phyloP scores from a whole-genome alignment of 495 filamentous ascomycete genomes.

The Daldinia concentrica region DNA sequence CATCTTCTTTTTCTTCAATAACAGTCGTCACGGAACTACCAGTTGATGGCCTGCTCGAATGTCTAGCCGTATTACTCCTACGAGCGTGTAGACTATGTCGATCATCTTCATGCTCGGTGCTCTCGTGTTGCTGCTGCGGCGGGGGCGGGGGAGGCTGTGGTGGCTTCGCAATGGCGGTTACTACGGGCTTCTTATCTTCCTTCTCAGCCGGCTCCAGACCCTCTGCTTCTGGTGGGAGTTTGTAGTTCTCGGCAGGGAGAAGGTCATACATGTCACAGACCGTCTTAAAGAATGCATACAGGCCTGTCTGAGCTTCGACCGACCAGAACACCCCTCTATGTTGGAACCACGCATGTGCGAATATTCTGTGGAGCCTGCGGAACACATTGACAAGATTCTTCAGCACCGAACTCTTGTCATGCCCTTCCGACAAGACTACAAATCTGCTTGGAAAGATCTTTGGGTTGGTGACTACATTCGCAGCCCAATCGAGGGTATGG shows the following conservation, averaged over 20 bases:
- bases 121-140: slow-evolving; percentile 40
- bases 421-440: slow-evolving; percentile 66
- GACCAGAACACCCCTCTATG: slow-evolving; percentile 95
- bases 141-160: slow-evolving; percentile 39
- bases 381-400: slow-evolving; percentile 95
- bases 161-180: slow-evolving; percentile 58
- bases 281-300: slow-evolving; percentile 96
- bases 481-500: slow-evolving; percentile 97
- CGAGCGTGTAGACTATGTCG: slow-evolving; percentile 48
- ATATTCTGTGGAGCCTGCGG: slow-evolving; percentile 91
- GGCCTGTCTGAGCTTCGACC: slow-evolving; percentile 84
- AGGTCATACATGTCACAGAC: slow-evolving; percentile 91
- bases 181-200: slow-evolving; percentile 48
- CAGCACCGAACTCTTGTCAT: slow-evolving; percentile 71
- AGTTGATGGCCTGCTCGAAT: slow-evolving; percentile 76
- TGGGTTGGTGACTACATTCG: slow-evolving; percentile 84
- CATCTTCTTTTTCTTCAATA: slow-evolving; percentile 75
- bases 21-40: slow-evolving; percentile 78
- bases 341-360: slow-evolving; percentile 98
- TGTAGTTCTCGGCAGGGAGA: slow-evolving; percentile 93
- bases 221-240: slow-evolving; percentile 91
- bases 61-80: slow-evolving; percentile 74
- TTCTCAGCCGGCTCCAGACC: slow-evolving; percentile 64
- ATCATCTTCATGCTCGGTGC: slow-evolving; percentile 53
- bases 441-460: slow-evolving; percentile 93